Evolutionary conservation across 129 eudicot genomes (phyloP), one percentile per base, ranked within the genome.

Genomic region (Flaveria robusta): DNA sequence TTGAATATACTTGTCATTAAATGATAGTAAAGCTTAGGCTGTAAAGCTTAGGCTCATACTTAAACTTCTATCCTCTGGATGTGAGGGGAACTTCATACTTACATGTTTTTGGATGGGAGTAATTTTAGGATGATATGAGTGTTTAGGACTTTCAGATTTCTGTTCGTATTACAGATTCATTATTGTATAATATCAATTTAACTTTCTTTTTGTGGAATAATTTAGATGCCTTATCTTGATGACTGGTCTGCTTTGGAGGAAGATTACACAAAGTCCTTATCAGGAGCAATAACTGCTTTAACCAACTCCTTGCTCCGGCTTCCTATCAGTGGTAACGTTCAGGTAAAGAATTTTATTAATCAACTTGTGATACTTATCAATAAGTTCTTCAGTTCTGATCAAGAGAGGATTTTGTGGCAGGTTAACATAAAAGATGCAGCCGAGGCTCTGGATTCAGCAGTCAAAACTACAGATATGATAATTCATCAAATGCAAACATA

Each of bases 211-310:
- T 18, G 50, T 66, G 74, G 31, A 42, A 71, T 26, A 69, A 51
- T 72, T 72, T 70, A 90, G 96, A 85, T 85, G 90, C 91, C 93
- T 31, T 81, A 79, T 76, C 91, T 94, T 68, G 92, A 89, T 39
- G 88, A 85, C 79, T 91, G 97, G 97, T 81, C 92, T 74, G 66
- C 74, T 62, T 45, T 94, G 77, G 93, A 91, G 77, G 91, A 83
- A 71, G 93, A 84, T 41, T 89, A 88, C 84, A 83, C 87, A 50
- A 66, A 74, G 78, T 88, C 91, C 19, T 72, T 93, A 74, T 82
- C 85, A 70, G 96, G 76, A 60, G 46, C 82, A 7, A 81, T 76
- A 60, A 74, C 78, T 22, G 89, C 96, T 65, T 81, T 91, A 72
- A 75, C 83, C 52, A 89, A 86, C 80, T 78, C 89, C 52, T 83